Conservation (phyloP, 371 early-diverging fungal species). For the Mortierella polycephala region DNA sequence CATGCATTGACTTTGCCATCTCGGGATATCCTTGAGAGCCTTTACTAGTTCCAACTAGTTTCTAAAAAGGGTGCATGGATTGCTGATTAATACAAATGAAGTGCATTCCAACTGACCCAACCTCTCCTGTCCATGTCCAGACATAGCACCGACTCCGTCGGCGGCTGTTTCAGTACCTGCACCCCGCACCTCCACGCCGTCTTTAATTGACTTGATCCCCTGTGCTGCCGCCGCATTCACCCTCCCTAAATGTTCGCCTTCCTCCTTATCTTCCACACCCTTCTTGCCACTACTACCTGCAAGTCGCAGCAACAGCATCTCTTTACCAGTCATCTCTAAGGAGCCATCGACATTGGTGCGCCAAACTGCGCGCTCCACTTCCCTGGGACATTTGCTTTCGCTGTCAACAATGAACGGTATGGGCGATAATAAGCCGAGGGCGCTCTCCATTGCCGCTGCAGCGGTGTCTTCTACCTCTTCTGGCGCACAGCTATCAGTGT, state of each 20-base stretch:
- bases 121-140: neutral
- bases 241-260: neutral
- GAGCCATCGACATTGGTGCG: constrained; percentile 2
- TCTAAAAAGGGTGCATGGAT: no score
- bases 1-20: no score
- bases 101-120: no score
- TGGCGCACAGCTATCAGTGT: constrained; percentile 39
- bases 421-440: constrained; percentile 11
- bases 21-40: no score
- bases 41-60: no score
- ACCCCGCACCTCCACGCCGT: neutral
- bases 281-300: neutral
- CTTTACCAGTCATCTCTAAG: constrained; percentile 10
- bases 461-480: constrained; percentile 49
- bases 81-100: no score
- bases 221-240: neutral
- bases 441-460: constrained; percentile 48
- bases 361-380: constrained; percentile 26
- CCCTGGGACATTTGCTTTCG: constrained; percentile 22
- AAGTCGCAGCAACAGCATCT: constrained; percentile 41
- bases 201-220: constrained; percentile 7
- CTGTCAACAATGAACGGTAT: neutral
- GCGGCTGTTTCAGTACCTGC: neutral
- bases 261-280: no score
- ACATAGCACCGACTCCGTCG: neutral